Evolutionary conservation across 2,329 filamentous ascomycete genomes (phyloP).

Genomic region (Penicillium olsonii): DNA sequence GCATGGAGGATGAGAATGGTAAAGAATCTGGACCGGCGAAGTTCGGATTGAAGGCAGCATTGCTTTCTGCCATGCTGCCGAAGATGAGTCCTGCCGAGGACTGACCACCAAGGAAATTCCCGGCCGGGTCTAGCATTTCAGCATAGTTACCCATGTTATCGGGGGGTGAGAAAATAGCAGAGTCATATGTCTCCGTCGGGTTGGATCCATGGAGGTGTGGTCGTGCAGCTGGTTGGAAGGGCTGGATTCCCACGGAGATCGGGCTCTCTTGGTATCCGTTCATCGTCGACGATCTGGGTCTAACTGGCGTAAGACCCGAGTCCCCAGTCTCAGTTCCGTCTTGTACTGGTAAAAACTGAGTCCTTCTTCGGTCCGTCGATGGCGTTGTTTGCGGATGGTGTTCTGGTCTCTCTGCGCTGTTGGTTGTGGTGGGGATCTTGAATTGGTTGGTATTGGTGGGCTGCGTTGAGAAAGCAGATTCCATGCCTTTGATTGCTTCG

Average conservation of each 20-base stretch:
- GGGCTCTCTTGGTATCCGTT: background rate
- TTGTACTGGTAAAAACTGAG: background rate
- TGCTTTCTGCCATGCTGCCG: conserved; percentile 17
- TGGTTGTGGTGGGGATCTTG: background rate
- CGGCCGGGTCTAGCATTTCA: background rate
- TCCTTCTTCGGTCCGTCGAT: background rate
- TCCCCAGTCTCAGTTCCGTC: background rate
- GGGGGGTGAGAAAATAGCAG: background rate
- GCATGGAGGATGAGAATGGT: conserved; percentile 20
- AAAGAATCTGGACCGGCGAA: conserved; percentile 16
- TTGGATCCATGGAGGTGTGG: background rate
- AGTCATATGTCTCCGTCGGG: conserved; percentile 2
- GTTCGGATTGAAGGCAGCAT: conserved; percentile 11
- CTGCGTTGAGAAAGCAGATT: conserved; percentile 26
- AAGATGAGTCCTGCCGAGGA: conserved; percentile 23
- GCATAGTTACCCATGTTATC: background rate
- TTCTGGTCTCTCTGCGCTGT: background rate
- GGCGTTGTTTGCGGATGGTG: background rate
- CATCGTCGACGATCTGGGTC: background rate
- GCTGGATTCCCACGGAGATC: background rate
- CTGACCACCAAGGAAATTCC: conserved; percentile 5
- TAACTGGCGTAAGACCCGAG: background rate
- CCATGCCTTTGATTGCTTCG: conserved; percentile 39
- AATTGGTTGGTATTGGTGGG: background rate
- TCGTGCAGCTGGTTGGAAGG: background rate